Evolutionary conservation across 179 eudicot genomes (phyloP).

Genomic region (Corrigiola litoralis): DNA sequence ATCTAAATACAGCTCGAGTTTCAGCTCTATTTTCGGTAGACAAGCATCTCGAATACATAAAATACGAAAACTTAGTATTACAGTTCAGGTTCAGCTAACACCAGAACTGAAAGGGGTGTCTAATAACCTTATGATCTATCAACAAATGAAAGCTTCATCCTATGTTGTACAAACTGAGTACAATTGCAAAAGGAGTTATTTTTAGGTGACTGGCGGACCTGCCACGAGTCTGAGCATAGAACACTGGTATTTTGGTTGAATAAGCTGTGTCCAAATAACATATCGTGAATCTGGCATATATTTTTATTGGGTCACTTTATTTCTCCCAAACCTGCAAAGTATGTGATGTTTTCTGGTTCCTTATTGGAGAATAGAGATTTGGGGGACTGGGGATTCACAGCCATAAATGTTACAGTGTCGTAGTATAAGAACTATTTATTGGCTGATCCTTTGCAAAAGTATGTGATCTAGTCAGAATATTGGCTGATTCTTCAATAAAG

Average conservation of each 20-base stretch:
- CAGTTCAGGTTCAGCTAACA: not conserved
- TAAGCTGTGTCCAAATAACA: not conserved
- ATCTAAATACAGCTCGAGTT: not conserved
- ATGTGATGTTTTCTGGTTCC: not conserved
- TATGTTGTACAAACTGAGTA: not conserved
- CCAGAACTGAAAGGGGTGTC: not conserved
- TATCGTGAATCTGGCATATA: not conserved
- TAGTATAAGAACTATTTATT: too few relatives aligned
- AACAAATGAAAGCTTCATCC: not conserved
- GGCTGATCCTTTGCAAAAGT: too few relatives aligned
- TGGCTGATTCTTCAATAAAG: too few relatives aligned
- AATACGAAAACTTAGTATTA: not conserved
- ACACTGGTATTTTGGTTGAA: not conserved
- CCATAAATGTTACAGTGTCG: too few relatives aligned
- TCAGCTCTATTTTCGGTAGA: not conserved
- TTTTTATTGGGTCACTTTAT: not conserved
- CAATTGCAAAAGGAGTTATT: not conserved
- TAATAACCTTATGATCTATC: not conserved
- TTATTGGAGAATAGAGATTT: not conserved
- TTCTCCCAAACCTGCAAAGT: too few relatives aligned
- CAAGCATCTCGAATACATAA: not conserved
- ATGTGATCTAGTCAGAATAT: too few relatives aligned
- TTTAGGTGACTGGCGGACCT: not conserved
- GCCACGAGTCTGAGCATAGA: not conserved
- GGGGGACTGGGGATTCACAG: too few relatives aligned